phyloP scores from a whole-genome alignment of 169 alveolate genomes.

The Eimeria necatrix region DNA sequence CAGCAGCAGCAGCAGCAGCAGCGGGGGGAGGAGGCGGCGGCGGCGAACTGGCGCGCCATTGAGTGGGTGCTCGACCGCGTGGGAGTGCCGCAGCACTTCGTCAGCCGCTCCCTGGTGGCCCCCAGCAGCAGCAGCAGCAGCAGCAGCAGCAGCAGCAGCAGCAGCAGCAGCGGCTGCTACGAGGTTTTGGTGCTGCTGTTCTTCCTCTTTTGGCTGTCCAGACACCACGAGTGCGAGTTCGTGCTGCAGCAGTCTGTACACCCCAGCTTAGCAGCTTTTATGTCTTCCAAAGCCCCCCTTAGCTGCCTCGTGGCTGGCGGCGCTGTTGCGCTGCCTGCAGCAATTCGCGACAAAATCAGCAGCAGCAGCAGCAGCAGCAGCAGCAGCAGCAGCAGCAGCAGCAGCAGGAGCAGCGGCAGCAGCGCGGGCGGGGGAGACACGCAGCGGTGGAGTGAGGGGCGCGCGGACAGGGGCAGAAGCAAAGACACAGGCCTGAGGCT shows the following conservation, averaged over 20 bases:
- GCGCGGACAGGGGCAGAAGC: no score
- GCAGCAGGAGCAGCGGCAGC: no score
- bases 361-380: background rate
- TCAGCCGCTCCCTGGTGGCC: slow-evolving; percentile 52
- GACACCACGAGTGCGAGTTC: slow-evolving; percentile 85
- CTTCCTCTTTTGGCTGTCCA: slow-evolving; percentile 82
- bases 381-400: no score
- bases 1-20: background rate
- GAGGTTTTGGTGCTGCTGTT: slow-evolving; percentile 82
- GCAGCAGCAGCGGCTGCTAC: slow-evolving; percentile 77
- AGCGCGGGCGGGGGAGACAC: no score
- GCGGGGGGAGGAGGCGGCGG: slow-evolving; percentile 5
- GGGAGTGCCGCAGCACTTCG: slow-evolving; percentile 77
- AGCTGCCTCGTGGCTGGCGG: slow-evolving; percentile 82
- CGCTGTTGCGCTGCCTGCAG: slow-evolving; percentile 71
- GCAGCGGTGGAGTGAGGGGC: no score
- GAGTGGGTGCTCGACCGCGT: slow-evolving; percentile 74
- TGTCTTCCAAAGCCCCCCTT: slow-evolving; percentile 85
- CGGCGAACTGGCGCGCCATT: slow-evolving; percentile 81
- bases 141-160: background rate
- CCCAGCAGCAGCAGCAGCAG: no score
- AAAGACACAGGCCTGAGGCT: no score
- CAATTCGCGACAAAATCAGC: background rate
- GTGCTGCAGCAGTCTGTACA: slow-evolving; percentile 81
- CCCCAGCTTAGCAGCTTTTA: slow-evolving; percentile 74